phyloP scores from a whole-genome alignment of 495 filamentous ascomycete species.

The Lasiosphaeria ovina region DNA sequence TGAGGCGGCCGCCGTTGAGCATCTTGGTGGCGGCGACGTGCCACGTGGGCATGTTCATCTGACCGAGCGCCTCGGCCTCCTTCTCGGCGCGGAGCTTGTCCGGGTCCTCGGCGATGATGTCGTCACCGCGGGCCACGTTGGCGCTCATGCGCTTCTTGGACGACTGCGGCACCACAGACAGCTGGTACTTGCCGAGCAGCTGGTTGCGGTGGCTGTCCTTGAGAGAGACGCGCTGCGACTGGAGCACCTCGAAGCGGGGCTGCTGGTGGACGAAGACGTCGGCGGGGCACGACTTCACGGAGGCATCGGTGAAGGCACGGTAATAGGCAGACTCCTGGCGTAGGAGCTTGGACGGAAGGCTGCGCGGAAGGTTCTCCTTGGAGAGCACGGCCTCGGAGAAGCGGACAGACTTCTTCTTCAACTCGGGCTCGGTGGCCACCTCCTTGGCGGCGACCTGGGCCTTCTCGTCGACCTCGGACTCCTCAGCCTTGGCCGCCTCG shows the following conservation, averaged over 20 bases:
- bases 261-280: constrained; percentile 83
- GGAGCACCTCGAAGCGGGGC: constrained; percentile 83
- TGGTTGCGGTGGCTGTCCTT: constrained; percentile 64
- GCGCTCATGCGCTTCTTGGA: constrained; percentile 58
- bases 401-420: constrained; percentile 70
- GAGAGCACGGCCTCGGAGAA: constrained; percentile 61
- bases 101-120: constrained; percentile 50
- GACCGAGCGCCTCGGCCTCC: constrained; percentile 73
- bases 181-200: constrained; percentile 74
- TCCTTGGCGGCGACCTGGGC: constrained; percentile 30
- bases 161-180: constrained; percentile 53
- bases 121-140: constrained; percentile 57
- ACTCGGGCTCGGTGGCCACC: constrained; percentile 25
- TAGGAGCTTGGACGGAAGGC: constrained; percentile 45
- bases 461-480: constrained; percentile 23
- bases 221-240: constrained; percentile 71
- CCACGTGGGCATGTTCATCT: constrained; percentile 75
- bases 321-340: constrained; percentile 82
- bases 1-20: constrained; percentile 76
- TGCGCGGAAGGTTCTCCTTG: constrained; percentile 39
- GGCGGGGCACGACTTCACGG: constrained; percentile 53
- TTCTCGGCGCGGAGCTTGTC: constrained; percentile 69
- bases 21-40: constrained; percentile 73
- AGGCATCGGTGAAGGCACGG: constrained; percentile 76
- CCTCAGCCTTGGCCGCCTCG: neutral